Evolutionary conservation across 192 early-diverging fungal genomes (phyloP), one percentile per base, ranked within the genome.

Genomic region (Mortierella alpina): DNA sequence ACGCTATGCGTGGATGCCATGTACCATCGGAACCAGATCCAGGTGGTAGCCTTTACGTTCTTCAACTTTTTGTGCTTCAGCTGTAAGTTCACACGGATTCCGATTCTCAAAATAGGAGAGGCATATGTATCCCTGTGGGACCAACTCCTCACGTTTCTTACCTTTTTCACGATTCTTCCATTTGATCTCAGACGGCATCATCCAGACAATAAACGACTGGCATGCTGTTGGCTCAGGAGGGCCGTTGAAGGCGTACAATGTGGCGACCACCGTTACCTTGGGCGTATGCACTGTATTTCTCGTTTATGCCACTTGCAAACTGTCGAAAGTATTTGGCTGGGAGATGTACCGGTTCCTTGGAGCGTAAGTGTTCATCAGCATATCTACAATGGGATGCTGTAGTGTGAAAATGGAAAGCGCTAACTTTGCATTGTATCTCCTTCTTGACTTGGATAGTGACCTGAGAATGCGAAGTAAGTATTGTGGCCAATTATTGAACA

Each of bases 61-160:
- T 91, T 91, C 59, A 91, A 91, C 57, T 68, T 86, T 41, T 78
- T 91, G 73, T 88, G 87, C 41, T 82, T 83, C 57, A 66, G 85
- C 15, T 91, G 89, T 79, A 80, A 68, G 77, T 80, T 7, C 44
- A 15, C n/a, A 59, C 53, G 14, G 54, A n/a, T 44, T 22, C 6
- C 50, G 22, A 39, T 67, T 68, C 66, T 54, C 42, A 68, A 68
- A 68, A 68, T 68, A 59, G 53, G 53, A 55, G 1, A 15, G 7
- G 8, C 15, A 2, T 55, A 1, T 1, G 7, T n/a, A 10, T 31
- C 31, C 3, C 31, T 31, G 31, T 31, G 31, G 31, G 31, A 31
- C 47, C 18, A 62, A 40, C 42, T n/a, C 45, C 4, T 11, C 39
- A 20, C 42, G 18, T 6, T 42, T 5, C 15, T 64, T 12, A 17